Evolutionary conservation across 345 rosid species (phyloP).

Genomic region (Cardiospermum halicacabum): DNA sequence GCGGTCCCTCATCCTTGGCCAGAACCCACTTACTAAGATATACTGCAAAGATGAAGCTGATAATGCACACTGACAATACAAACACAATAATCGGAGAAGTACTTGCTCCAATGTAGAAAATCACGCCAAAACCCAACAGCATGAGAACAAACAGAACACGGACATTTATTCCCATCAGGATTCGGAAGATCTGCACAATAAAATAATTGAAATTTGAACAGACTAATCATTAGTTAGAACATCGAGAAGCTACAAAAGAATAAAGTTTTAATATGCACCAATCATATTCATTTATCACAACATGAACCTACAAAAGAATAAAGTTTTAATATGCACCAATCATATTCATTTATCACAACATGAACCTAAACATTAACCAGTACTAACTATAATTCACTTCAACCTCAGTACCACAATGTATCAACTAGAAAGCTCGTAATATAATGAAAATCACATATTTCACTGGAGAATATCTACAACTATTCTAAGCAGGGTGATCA

Average conservation of each 20-base stretch:
- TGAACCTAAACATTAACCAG: too few species aligned
- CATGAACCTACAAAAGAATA: not conserved
- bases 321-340: not conserved
- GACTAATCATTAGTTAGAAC: too few species aligned
- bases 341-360: not conserved
- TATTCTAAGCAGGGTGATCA: not conserved
- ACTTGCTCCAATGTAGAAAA: constrained; percentile 84
- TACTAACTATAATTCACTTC: not conserved
- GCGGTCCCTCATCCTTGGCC: constrained; percentile 98
- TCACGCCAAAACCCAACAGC: constrained; percentile 63
- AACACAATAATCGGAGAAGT: constrained; percentile 93
- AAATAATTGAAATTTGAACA: not conserved
- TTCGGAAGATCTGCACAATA: constrained; percentile 67
- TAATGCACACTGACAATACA: constrained; percentile 78
- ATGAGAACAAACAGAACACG: constrained; percentile 68
- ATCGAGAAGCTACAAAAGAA: not conserved
- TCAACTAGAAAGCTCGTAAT: not conserved
- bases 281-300: not conserved
- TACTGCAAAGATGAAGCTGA: constrained; percentile 71
- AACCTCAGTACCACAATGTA: not conserved
- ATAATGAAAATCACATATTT: not conserved
- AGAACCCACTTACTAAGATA: constrained; percentile 96
- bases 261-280: not conserved
- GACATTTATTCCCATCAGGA: constrained; percentile 69
- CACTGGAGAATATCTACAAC: not conserved